Conservation (phyloP, 306 rosid species). For the Vigna mungo region DNA sequence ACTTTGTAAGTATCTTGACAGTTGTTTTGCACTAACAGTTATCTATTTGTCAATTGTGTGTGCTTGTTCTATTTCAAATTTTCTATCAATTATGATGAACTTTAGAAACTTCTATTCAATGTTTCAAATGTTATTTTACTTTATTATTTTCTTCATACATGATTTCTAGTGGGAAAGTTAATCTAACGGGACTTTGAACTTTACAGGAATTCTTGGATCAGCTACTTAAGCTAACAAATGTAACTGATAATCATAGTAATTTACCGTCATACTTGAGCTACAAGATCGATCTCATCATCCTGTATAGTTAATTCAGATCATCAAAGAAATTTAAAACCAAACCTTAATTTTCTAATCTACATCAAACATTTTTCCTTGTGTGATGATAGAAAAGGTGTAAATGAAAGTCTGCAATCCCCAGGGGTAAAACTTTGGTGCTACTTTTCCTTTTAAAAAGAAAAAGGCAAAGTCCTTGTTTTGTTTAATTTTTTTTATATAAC, state of each 20-base stretch:
- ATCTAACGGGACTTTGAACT: background rate
- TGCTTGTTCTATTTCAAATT: constrained; percentile 26
- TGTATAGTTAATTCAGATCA: background rate
- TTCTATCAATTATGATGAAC: constrained; percentile 9
- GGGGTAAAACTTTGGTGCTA: constrained; percentile 12
- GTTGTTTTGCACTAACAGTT: constrained; percentile 37
- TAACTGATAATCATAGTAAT: background rate
- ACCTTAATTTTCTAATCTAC: constrained; percentile 15
- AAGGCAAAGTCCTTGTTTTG: too few relatives aligned
- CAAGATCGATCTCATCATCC: background rate
- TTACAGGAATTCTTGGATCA: background rate
- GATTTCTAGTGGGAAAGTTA: too few relatives aligned
- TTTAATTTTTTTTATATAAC: too few relatives aligned
- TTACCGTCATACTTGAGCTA: constrained; percentile 4
- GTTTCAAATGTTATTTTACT: too few relatives aligned
- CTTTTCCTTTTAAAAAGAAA: background rate
- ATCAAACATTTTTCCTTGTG: background rate
- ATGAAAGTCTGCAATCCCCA: background rate
- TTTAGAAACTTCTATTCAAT: too few relatives aligned
- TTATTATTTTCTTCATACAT: too few relatives aligned
- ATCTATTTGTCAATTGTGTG: constrained; percentile 26
- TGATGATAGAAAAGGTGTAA: background rate
- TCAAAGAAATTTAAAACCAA: constrained; percentile 22
- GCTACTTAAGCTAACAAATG: background rate
- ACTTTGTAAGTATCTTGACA: constrained; percentile 66